phyloP scores from a whole-genome alignment of 192 early-diverging fungal genomes.

The Bifiguratus adelaidae region DNA sequence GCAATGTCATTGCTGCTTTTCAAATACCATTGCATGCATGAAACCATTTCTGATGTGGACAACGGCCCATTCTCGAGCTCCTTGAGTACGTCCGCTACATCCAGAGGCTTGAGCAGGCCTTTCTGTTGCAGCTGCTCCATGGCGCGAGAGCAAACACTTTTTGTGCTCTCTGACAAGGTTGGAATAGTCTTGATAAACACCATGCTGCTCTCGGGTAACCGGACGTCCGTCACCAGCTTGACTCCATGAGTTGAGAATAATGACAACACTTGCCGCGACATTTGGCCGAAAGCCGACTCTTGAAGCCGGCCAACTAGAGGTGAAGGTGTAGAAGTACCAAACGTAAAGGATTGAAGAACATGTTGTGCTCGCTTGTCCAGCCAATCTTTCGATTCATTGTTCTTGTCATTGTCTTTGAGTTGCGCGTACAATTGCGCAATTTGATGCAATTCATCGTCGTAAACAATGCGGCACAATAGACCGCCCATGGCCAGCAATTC shows the following conservation, averaged over 20 bases:
- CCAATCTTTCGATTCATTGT: constrained; percentile 27
- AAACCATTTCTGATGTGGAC: constrained; percentile 42
- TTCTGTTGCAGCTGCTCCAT: constrained; percentile 34
- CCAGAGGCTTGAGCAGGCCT: constrained; percentile 34
- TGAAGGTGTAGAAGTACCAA: constrained; percentile 63
- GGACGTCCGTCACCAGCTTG: constrained; percentile 28
- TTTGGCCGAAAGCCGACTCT: constrained; percentile 43
- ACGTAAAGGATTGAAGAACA: constrained; percentile 52
- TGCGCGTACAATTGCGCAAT: constrained; percentile 41
- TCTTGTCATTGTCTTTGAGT: constrained; percentile 15
- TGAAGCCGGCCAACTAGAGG: constrained; percentile 47
- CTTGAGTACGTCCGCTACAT: constrained; percentile 48
- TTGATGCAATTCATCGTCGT: constrained; percentile 64
- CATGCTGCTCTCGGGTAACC: constrained; percentile 53
- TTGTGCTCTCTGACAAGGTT: constrained; percentile 34
- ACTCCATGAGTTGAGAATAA: constrained; percentile 65
- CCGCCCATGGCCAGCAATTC: constrained; percentile 70
- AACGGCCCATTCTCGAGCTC: constrained; percentile 54
- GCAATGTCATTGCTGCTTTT: constrained; percentile 22
- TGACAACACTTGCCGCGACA: constrained; percentile 27
- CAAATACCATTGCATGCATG: constrained; percentile 73
- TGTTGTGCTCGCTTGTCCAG: constrained; percentile 56
- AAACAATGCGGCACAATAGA: constrained; percentile 58
- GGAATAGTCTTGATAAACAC: constrained; percentile 58
- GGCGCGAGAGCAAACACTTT: constrained; percentile 41